Percentiles rank a stretch among this genome's conserved stretches.
Conservation (phyloP, 306 rosid species). For the Cucumis sativus region DNA sequence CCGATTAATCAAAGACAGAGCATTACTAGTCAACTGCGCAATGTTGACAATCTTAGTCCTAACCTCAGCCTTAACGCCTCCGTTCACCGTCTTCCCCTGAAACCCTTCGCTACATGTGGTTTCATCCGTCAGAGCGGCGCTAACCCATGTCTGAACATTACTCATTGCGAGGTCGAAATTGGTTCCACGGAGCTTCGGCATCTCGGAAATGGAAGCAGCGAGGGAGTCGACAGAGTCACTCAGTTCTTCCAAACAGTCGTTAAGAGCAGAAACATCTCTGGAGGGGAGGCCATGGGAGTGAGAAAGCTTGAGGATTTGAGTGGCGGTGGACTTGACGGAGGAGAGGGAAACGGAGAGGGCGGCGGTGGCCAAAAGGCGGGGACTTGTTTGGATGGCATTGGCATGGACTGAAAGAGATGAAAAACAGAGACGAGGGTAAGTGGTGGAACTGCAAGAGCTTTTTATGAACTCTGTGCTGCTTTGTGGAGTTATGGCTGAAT, state of each 20-base stretch:
- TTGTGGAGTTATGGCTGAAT: slow-evolving; percentile 2
- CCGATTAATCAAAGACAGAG: slow-evolving; percentile 7
- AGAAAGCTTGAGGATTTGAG: slow-evolving; percentile 19
- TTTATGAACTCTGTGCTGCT: slow-evolving; percentile 37
- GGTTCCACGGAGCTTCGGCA: slow-evolving; percentile 19
- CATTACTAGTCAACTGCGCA: slow-evolving; percentile 11
- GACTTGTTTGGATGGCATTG: slow-evolving; percentile 35
- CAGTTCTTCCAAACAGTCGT: slow-evolving; percentile 59
- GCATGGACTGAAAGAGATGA: slow-evolving; percentile 43
- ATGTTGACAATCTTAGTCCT: not conserved
- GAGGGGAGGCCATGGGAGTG: slow-evolving; percentile 7
- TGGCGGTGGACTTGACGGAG: slow-evolving; percentile 30
- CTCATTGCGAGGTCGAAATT: not conserved
- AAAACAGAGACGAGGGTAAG: slow-evolving; percentile 53
- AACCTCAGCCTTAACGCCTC: not conserved
- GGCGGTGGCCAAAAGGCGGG: slow-evolving; percentile 25
- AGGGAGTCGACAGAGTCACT: slow-evolving; percentile 46
- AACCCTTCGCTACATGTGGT: slow-evolving; percentile 7
- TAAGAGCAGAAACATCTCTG: slow-evolving; percentile 26
- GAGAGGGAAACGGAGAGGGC: slow-evolving; percentile 55
- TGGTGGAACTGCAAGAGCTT: slow-evolving; percentile 52
- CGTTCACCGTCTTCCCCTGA: not conserved
- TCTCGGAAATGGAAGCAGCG: slow-evolving; percentile 31
- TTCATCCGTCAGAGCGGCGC: slow-evolving; percentile 12
- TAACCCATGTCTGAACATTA: slow-evolving; percentile 9